Evolutionary conservation across 345 rosid genomes (phyloP).

Genomic region (Eucalyptus pauciflora): DNA sequence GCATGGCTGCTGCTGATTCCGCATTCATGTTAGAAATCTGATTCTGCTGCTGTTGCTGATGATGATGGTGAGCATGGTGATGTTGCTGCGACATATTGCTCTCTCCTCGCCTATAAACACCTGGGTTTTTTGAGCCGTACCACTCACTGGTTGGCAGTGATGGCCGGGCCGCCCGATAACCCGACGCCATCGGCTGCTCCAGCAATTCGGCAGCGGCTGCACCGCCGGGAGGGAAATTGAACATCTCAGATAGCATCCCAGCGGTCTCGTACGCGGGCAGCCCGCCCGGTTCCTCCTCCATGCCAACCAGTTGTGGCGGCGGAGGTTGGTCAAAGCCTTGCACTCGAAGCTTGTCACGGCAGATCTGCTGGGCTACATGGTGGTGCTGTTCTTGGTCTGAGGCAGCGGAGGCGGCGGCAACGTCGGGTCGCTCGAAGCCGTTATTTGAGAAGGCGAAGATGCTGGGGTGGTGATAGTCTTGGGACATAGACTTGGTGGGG

Average conservation of each 20-base stretch:
- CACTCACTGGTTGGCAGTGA: slow-evolving; percentile 20
- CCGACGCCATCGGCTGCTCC: slow-evolving; percentile 12
- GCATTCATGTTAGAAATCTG: slow-evolving; percentile 50
- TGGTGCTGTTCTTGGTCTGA: slow-evolving; percentile 23
- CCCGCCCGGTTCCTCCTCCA: slow-evolving; percentile 30
- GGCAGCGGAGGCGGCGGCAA: neutral
- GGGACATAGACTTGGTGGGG: slow-evolving; percentile 69
- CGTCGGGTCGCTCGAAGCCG: slow-evolving; percentile 47
- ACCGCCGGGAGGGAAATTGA: slow-evolving; percentile 52
- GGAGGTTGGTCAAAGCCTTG: slow-evolving; percentile 27
- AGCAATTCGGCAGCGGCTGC: slow-evolving; percentile 17
- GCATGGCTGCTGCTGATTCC: slow-evolving; percentile 82
- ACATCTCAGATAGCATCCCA: slow-evolving; percentile 96
- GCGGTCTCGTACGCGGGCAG: slow-evolving; percentile 56
- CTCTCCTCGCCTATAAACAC: slow-evolving; percentile 2
- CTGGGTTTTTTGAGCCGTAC: slow-evolving; percentile 30
- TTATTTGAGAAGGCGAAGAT: slow-evolving; percentile 56
- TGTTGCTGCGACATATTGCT: neutral
- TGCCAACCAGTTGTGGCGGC: slow-evolving; percentile 31
- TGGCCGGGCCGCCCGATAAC: slow-evolving; percentile 1
- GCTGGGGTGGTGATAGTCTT: slow-evolving; percentile 57
- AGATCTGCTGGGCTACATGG: slow-evolving; percentile 56
- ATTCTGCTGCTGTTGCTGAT: slow-evolving; percentile 8
- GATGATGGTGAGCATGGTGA: slow-evolving; percentile 11
- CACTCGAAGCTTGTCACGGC: slow-evolving; percentile 50